Evolutionary conservation across 83 land plant genomes (phyloP).

Genomic region (Thuja plicata): DNA sequence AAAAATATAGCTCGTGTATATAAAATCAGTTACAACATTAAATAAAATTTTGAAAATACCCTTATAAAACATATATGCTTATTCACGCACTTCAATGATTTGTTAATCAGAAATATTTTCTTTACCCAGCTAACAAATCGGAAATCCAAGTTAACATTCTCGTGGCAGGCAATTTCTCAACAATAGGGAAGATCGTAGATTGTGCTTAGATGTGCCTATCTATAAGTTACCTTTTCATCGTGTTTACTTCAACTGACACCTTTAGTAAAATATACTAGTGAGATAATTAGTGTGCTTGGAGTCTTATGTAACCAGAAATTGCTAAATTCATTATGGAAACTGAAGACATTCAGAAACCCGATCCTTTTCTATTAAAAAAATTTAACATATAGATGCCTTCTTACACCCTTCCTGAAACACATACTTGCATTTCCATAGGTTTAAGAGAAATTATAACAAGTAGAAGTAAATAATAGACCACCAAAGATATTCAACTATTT

Average conservation of each 20-base stretch:
- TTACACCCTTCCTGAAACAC: not conserved
- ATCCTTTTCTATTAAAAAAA: not conserved
- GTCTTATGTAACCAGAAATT: not conserved
- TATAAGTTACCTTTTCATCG: not conserved
- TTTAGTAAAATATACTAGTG: not conserved
- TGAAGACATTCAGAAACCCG: not conserved
- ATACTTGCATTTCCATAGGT: not conserved
- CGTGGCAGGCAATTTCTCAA: not conserved
- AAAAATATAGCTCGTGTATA: not conserved
- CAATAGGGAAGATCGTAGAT: not conserved
- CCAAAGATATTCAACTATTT: not conserved
- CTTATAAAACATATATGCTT: not conserved
- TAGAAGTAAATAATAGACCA: slow-evolving; percentile 1
- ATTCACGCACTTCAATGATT: not conserved
- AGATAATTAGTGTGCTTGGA: not conserved
- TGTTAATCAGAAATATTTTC: not conserved
- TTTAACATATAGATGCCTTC: not conserved
- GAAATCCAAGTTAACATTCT: not conserved
- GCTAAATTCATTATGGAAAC: not conserved
- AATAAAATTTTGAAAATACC: not conserved
- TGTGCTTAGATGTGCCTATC: not conserved
- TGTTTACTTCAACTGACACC: not conserved
- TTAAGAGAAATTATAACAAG: not conserved
- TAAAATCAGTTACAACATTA: not conserved
- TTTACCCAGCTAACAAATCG: not conserved